These are phyloP conservation scores for Nicotiana otophora DNA, from an alignment of 257 asterid genomes.

Conservation along the genomic window DNA sequence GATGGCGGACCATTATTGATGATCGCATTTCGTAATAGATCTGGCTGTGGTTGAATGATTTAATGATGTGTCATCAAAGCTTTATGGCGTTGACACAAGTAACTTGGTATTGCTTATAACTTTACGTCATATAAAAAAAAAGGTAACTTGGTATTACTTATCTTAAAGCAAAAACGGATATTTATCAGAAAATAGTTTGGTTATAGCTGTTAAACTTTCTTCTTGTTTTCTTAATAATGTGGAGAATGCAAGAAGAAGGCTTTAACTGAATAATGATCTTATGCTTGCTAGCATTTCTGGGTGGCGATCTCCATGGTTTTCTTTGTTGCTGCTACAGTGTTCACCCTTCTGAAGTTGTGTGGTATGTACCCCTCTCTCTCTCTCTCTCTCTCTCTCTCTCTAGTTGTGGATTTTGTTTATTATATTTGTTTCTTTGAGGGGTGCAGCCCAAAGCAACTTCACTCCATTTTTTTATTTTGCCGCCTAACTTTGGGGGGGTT, in stretches of 20 bases:
- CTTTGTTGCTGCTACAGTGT: conserved; percentile 91
- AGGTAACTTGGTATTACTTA: neutral
- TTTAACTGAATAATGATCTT: conserved; percentile 23
- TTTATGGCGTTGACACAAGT: neutral
- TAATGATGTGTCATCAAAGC: neutral
- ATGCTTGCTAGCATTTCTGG: conserved; percentile 83
- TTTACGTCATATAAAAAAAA: no score
- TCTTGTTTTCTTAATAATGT: neutral
- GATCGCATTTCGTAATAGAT: neutral
- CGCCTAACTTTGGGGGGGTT: neutral
- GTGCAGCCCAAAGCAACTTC: neutral
- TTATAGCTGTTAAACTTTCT: neutral
- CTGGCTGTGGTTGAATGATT: conserved; percentile 1
- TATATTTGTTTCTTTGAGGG: neutral
- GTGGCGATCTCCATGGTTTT: conserved; percentile 97
- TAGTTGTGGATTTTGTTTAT: neutral
- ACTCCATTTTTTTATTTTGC: neutral
- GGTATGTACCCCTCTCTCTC: conserved; percentile 40
- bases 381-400: conserved; percentile 21
- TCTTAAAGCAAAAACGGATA: neutral
- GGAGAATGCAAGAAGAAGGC: conserved; percentile 6
- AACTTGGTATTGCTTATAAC: neutral
- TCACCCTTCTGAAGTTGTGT: conserved; percentile 89
- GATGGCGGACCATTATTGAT: neutral
- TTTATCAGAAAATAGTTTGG: neutral